Conservation (phyloP, 2,329 filamentous ascomycete species). For the Eurotiales sp. region DNA sequence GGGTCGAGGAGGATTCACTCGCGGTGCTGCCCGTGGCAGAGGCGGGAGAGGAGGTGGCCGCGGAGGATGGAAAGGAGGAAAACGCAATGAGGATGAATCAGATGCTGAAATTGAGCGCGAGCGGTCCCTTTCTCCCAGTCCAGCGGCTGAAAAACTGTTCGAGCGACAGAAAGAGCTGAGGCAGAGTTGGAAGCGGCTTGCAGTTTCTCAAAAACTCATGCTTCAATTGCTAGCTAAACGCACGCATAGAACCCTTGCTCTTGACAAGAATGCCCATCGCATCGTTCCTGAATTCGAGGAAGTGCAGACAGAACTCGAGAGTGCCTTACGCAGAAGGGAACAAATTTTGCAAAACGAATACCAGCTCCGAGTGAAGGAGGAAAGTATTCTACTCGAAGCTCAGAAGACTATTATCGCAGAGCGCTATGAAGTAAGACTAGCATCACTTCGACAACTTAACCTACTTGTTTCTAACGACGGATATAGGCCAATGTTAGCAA, state of each 20-base stretch:
- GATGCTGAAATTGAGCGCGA: slow-evolving; percentile 26
- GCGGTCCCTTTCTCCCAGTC: slow-evolving; percentile 32
- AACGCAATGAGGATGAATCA: slow-evolving; percentile 25
- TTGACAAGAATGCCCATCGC: slow-evolving; percentile 40
- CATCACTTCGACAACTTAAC: slow-evolving; percentile 9
- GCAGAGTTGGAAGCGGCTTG: slow-evolving; percentile 39
- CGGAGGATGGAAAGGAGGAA: slow-evolving; percentile 28
- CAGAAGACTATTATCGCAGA: slow-evolving; percentile 31
- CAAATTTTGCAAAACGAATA: slow-evolving; percentile 31
- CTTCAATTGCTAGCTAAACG: slow-evolving; percentile 37
- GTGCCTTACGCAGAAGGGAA: slow-evolving; percentile 24
- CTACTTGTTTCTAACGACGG: background rate
- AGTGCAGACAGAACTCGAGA: slow-evolving; percentile 30
- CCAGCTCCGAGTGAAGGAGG: slow-evolving; percentile 28
- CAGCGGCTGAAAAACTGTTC: slow-evolving; percentile 35
- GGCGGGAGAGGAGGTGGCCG: slow-evolving; percentile 19
- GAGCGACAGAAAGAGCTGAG: slow-evolving; percentile 42
- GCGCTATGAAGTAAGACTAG: slow-evolving; percentile 27
- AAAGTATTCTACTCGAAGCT: slow-evolving; percentile 27
- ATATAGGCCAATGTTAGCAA: slow-evolving; percentile 24
- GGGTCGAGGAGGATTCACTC: slow-evolving; percentile 17
- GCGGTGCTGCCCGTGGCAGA: slow-evolving; percentile 17
- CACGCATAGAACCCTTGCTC: slow-evolving; percentile 35
- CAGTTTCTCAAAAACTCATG: slow-evolving; percentile 37
- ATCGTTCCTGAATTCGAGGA: slow-evolving; percentile 37